Conservation (phyloP, 1,284 basidiomycete genomes). For the Sphaerobolus stellatus region DNA sequence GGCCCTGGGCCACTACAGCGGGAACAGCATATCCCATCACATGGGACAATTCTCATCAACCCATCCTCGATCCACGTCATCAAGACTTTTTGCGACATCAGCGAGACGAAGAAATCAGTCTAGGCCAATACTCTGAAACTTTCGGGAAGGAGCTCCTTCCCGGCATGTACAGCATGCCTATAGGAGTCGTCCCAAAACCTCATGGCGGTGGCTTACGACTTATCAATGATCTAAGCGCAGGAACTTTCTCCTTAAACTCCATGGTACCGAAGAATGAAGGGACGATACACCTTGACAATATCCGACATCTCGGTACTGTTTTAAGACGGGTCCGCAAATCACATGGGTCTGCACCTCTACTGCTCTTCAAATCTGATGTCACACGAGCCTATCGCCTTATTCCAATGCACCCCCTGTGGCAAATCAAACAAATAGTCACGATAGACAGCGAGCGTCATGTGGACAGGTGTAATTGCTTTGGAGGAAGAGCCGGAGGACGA, state of each 20-base stretch:
- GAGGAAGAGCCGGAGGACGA: conserved; percentile 22
- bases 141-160: conserved; percentile 40
- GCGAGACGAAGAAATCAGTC: conserved; percentile 31
- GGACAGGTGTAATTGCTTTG: conserved; percentile 26
- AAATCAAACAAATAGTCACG: conserved; percentile 40
- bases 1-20: conserved; percentile 38
- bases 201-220: conserved; percentile 36
- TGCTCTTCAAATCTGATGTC: conserved; percentile 31
- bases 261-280: conserved; percentile 29
- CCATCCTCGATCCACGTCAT: conserved; percentile 4
- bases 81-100: conserved; percentile 31
- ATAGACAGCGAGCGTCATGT: conserved; percentile 20
- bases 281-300: conserved; percentile 30
- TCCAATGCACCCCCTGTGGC: conserved; percentile 42
- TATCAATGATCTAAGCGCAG: conserved; percentile 38
- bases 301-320: conserved; percentile 28
- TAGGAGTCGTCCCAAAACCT: conserved; percentile 42
- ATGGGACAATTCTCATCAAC: conserved; percentile 23
- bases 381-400: conserved; percentile 29
- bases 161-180: conserved; percentile 46
- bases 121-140: conserved; percentile 35
- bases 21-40: conserved; percentile 20
- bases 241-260: conserved; percentile 35
- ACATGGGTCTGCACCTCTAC: conserved; percentile 13
- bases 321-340: conserved; percentile 18